These are phyloP conservation scores for Chimonanthus salicifolius DNA, from an alignment of 164 flowering plant genomes.

Conservation along the genomic window DNA sequence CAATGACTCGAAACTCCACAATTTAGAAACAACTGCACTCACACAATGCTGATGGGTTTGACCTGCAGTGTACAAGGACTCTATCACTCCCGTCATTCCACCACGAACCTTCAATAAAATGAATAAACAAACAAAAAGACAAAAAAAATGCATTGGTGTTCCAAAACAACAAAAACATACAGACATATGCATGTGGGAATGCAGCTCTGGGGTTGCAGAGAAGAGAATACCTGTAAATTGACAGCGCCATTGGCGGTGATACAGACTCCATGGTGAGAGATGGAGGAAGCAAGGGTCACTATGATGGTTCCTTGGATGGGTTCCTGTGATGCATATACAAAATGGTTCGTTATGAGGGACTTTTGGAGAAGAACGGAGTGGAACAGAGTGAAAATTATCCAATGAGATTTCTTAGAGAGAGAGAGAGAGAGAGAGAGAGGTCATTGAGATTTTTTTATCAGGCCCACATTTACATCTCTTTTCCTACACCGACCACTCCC, in stretches of 20 bases:
- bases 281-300: constrained; percentile 44
- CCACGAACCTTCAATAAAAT: constrained; percentile 55
- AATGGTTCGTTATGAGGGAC: not conserved
- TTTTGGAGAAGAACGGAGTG: not conserved
- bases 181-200: not conserved
- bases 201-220: not conserved
- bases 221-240: constrained; percentile 62
- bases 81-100: constrained; percentile 84
- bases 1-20: not conserved
- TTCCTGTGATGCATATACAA: constrained; percentile 41
- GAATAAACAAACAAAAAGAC: not conserved
- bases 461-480: constrained; percentile 47
- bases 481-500: no score
- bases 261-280: constrained; percentile 70
- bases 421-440: constrained; percentile 5
- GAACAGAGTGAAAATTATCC: not conserved
- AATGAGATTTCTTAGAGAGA: not conserved
- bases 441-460: constrained; percentile 24
- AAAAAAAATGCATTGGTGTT: not conserved
- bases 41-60: constrained; percentile 73
- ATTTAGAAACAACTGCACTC: constrained; percentile 12
- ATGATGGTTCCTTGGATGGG: constrained; percentile 62
- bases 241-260: constrained; percentile 64
- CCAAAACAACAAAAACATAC: not conserved
- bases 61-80: constrained; percentile 64